Base-by-base conservation (phyloP, 192 early-diverging fungal species). In the Linnemannia exigua region DNA sequence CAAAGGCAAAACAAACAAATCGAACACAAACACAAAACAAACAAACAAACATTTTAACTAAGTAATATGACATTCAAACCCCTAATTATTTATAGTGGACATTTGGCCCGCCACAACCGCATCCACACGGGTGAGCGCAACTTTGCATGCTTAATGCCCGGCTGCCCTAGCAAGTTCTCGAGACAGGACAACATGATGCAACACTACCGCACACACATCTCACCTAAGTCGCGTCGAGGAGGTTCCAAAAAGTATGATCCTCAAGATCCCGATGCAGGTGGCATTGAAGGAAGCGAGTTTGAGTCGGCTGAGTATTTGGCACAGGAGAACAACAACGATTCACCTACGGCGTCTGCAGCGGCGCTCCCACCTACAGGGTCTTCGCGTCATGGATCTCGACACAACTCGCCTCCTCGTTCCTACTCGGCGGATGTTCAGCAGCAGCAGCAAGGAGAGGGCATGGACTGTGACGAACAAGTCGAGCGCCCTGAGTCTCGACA, bases 101-200 rank as follows among this genome's bases (percentile, higher is more conserved):
- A 97, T 73, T 83, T 97, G 70, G 94, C 95, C 31, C 90, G 96
- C 25, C 96, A 97, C 88, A 92, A 94, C 79, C 89, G 96, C 17
- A 93, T 97, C 67, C 96, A 97, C 85, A 95, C 93, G 0, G 95
- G 95, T 37, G 95, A 95, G 87, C 96, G 95, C 84, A 93, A 94
- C 83, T 96, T 93, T 82, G 66, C 88, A 0, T 97, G 96, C 84
- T 79, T 91, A 35, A 91, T 92, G 78, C 90, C 93, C 1, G 95
- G 93, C 17, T 96, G 96, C 81, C 88, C 88, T 37, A 94, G 93
- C 79, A 91, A 93, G 79, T 96, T 96, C 70, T 95, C 95, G 48
- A 90, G 96, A 74, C 94, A 95, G 74, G 96, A 96, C 87, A 95
- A 96, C 82, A 96, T 96, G 94, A 95, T 94, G 93, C 96, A 96